Evolutionary conservation across 805 yeast species (phyloP).

Genomic region (Saccharomycopsis javanensis): DNA sequence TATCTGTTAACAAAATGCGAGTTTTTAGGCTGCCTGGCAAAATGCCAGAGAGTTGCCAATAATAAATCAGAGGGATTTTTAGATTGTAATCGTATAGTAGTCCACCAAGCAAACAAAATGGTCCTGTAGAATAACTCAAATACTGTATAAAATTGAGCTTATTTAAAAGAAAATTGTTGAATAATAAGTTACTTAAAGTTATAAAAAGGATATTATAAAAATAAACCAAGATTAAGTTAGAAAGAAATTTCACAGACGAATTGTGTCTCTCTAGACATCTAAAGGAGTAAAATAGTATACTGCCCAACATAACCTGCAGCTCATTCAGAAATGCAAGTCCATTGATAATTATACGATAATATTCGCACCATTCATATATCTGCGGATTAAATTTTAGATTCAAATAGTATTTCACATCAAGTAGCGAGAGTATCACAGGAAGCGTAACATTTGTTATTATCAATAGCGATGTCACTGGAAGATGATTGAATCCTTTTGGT

Average conservation of each 20-base stretch:
- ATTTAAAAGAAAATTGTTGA: constrained; percentile 9
- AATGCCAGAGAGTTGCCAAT: constrained; percentile 25
- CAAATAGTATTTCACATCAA: constrained; percentile 27
- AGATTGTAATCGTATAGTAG: constrained; percentile 26
- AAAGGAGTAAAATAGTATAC: constrained; percentile 27
- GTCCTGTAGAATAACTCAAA: constrained; percentile 22
- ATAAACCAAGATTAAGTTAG: constrained; percentile 12
- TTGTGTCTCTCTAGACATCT: constrained; percentile 29
- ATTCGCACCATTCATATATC: constrained; percentile 26
- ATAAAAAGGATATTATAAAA: constrained; percentile 3
- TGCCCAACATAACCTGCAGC: constrained; percentile 27
- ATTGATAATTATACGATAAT: constrained; percentile 12
- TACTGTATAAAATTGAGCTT: constrained; percentile 11
- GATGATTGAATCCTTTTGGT: constrained; percentile 10
- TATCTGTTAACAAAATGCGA: constrained; percentile 21
- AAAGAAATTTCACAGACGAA: constrained; percentile 27
- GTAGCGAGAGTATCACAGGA: constrained; percentile 26
- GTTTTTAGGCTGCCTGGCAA: constrained; percentile 7
- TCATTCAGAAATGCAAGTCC: constrained; percentile 7
- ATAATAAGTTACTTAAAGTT: background rate
- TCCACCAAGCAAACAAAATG: constrained; percentile 26
- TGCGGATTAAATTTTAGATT: constrained; percentile 25
- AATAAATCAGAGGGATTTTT: constrained; percentile 29
- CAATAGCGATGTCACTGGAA: constrained; percentile 26
- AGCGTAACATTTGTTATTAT: constrained; percentile 20